Evolutionary conservation across 2,329 filamentous ascomycete genomes (phyloP).

Genomic region (Drechmeria coniospora): DNA sequence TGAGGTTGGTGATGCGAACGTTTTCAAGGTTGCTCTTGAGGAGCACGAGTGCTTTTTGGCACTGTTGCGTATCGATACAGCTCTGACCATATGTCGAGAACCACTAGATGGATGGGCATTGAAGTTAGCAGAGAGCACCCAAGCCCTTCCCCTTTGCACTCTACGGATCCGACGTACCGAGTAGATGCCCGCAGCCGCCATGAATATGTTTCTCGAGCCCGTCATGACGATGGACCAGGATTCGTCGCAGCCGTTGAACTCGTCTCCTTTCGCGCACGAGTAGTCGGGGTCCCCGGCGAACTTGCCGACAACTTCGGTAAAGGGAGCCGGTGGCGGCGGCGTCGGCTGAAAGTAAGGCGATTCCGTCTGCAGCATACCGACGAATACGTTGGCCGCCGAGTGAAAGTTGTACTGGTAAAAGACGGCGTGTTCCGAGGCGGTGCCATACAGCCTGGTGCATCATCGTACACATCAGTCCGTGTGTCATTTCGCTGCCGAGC

Average conservation of each 20-base stretch:
- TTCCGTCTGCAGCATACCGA: conserved; percentile 52
- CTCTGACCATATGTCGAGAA: conserved; percentile 9
- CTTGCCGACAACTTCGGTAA: conserved; percentile 2
- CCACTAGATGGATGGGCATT: no score
- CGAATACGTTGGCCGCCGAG: conserved; percentile 31
- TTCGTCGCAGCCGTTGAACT: conserved; percentile 8
- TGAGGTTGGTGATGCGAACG: conserved; percentile 11
- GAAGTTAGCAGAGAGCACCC: no score
- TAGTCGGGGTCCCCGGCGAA: conserved; percentile 6
- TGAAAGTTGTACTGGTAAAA: conserved; percentile 36
- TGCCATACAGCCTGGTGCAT: conserved; percentile 28
- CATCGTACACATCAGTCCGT: no score
- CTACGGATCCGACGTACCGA: no score
- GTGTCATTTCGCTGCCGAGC: no score
- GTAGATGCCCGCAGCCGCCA: conserved; percentile 12
- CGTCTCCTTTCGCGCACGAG: background rate
- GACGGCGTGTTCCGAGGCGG: conserved; percentile 32
- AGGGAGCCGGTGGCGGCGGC: conserved; percentile 7
- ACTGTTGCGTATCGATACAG: conserved; percentile 6
- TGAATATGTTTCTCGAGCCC: conserved; percentile 7
- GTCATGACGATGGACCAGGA: conserved; percentile 10
- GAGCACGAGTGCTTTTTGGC: conserved; percentile 10
- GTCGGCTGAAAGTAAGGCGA: conserved; percentile 44
- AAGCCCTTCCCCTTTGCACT: no score
- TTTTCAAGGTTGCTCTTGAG: conserved; percentile 9